Evolutionary conservation across 805 yeast genomes (phyloP).

Genomic region (Cephaloascus fragrans): DNA sequence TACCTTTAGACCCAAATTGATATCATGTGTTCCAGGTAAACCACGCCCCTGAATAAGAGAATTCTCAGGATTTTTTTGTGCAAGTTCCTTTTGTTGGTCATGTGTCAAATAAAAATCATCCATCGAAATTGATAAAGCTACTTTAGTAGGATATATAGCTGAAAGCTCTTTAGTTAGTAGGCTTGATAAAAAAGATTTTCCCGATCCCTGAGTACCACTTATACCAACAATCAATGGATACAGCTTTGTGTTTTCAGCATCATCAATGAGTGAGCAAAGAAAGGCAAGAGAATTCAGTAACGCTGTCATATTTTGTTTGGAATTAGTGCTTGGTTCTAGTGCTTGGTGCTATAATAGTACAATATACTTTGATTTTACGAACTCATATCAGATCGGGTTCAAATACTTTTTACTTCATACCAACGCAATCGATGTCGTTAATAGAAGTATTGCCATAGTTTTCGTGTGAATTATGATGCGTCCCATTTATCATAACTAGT

Average conservation of each 20-base stretch:
- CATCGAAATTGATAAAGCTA: conserved; percentile 49
- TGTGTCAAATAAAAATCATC: conserved; percentile 81
- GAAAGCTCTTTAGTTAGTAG: conserved; percentile 24
- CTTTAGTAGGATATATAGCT: conserved; percentile 21
- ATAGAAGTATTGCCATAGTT: no score
- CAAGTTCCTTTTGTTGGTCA: conserved; percentile 43
- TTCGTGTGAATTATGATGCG: no score
- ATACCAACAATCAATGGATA: conserved; percentile 44
- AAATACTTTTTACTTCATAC: no score
- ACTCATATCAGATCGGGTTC: no score
- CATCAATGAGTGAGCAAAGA: no score
- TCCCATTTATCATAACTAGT: no score
- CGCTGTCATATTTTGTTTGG: no score
- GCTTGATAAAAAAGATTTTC: conserved; percentile 51
- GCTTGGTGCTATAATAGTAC: no score
- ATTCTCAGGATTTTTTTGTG: conserved; percentile 31
- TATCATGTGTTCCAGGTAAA: conserved; percentile 89
- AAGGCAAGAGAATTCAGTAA: no score
- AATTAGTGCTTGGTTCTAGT: no score
- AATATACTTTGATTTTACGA: no score
- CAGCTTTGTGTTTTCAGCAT: neutral
- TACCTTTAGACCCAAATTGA: conserved; percentile 28
- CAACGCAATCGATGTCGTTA: no score
- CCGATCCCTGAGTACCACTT: conserved; percentile 76
- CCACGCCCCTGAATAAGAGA: conserved; percentile 70